These are phyloP conservation scores for Phytophthora kernoviae DNA, from an alignment of 352 stramenopile genomes.

Conservation along the genomic window DNA sequence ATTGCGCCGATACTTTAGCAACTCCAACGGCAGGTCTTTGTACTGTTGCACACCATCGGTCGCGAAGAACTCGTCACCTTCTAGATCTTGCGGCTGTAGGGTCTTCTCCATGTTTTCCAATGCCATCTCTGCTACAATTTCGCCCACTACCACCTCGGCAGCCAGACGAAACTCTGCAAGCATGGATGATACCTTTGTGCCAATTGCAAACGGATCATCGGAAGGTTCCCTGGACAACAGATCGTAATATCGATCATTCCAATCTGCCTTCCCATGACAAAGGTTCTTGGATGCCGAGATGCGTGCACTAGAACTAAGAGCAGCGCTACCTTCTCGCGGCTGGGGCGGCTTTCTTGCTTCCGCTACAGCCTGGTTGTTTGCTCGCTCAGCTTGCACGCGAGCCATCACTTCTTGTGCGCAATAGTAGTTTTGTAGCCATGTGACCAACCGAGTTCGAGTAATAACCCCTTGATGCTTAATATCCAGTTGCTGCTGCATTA, in stretches of 20 bases:
- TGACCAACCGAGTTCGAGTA: slow-evolving; percentile 43
- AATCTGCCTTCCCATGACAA: slow-evolving; percentile 18
- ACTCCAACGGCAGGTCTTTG: background rate
- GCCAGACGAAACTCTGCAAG: slow-evolving; percentile 44
- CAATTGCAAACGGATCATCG: slow-evolving; percentile 14
- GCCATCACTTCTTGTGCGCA: slow-evolving; percentile 32
- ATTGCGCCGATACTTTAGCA: slow-evolving; percentile 38
- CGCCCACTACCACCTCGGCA: slow-evolving; percentile 32
- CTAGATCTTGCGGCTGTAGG: slow-evolving; percentile 16
- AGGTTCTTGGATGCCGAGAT: slow-evolving; percentile 17
- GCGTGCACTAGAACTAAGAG: slow-evolving; percentile 3
- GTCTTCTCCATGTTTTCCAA: slow-evolving; percentile 30
- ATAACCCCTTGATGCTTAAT: slow-evolving; percentile 44
- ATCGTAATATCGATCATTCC: slow-evolving; percentile 29
- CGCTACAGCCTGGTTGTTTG: slow-evolving; percentile 22
- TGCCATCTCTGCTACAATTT: slow-evolving; percentile 45
- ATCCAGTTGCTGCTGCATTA: slow-evolving; percentile 65
- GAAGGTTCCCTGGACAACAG: slow-evolving; percentile 9
- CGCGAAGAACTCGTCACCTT: slow-evolving; percentile 43
- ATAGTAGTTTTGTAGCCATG: slow-evolving; percentile 49
- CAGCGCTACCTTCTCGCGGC: slow-evolving; percentile 5
- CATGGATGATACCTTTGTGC: slow-evolving; percentile 33
- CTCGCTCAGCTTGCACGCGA: slow-evolving; percentile 19
- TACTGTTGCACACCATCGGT: slow-evolving; percentile 32
- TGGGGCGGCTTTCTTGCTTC: slow-evolving; percentile 12